phyloP scores from a whole-genome alignment of 176 grass and related monocot species.

The barley (Hordeum vulgare) region DNA sequence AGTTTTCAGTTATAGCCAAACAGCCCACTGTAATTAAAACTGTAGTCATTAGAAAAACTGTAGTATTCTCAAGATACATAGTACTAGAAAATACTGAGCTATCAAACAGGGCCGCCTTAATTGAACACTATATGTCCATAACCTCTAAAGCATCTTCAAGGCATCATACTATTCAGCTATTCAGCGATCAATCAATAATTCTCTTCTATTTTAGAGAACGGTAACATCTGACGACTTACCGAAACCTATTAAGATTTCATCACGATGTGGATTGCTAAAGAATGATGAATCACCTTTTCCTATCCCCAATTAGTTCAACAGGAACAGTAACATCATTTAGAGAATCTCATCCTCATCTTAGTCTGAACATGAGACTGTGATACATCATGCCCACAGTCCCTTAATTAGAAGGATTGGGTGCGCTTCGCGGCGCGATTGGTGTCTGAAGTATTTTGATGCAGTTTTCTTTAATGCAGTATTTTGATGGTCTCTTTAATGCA shows the following conservation, averaged over 20 bases:
- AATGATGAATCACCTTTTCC: background rate
- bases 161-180: background rate
- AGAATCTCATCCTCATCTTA: background rate
- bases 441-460: no score
- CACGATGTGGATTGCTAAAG: background rate
- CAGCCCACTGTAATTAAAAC: no score
- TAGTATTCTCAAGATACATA: no score
- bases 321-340: background rate
- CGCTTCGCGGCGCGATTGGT: no score
- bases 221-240: background rate
- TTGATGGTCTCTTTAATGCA: no score
- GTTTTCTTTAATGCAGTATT: no score
- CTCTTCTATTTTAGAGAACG: background rate
- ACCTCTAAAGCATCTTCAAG: background rate
- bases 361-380: background rate
- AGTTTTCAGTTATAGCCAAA: no score
- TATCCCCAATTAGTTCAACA: background rate
- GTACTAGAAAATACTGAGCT: no score
- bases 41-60: no score
- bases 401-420: no score
- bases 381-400: background rate
- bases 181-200: background rate
- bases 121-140: background rate
- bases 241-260: slow-evolving; percentile 4
- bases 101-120: background rate